Evolutionary conservation across 2,329 filamentous ascomycete species (phyloP).

Genomic region (Colletotrichum kahawae): DNA sequence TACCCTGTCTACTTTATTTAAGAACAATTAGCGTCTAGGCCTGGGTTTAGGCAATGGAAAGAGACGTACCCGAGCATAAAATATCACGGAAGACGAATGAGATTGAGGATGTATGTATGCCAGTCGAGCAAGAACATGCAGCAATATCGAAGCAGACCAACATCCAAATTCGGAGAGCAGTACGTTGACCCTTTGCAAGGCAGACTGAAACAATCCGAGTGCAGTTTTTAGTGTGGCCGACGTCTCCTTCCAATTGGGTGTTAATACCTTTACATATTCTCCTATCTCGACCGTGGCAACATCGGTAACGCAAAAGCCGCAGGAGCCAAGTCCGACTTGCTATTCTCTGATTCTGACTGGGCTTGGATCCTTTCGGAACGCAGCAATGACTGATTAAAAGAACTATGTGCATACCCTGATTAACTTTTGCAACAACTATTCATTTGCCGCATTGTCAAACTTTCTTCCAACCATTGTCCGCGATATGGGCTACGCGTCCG

Average conservation of each 20-base stretch:
- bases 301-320: conserved; percentile 1
- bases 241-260: conserved; percentile 3
- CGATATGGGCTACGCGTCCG: conserved; percentile 41
- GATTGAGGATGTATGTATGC: not conserved
- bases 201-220: not conserved
- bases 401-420: conserved; percentile 40
- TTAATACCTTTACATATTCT: conserved; percentile 2
- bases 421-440: conserved; percentile 42
- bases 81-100: not conserved
- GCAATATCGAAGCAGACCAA: not conserved
- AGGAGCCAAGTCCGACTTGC: not conserved
- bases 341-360: conserved; percentile 22
- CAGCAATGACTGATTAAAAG: conserved; percentile 39
- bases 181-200: not conserved
- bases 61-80: not conserved
- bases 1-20: not conserved
- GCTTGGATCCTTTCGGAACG: conserved; percentile 25
- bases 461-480: conserved; percentile 46
- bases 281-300: conserved; percentile 2
- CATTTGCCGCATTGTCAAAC: conserved; percentile 42
- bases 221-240: not conserved
- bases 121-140: not conserved
- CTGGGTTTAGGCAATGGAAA: not conserved
- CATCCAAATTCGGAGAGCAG: not conserved
- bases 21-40: not conserved